These are phyloP conservation scores for Globisporangium mamillatum DNA, from an alignment of 352 stramenopile species.

Conservation along the genomic window DNA sequence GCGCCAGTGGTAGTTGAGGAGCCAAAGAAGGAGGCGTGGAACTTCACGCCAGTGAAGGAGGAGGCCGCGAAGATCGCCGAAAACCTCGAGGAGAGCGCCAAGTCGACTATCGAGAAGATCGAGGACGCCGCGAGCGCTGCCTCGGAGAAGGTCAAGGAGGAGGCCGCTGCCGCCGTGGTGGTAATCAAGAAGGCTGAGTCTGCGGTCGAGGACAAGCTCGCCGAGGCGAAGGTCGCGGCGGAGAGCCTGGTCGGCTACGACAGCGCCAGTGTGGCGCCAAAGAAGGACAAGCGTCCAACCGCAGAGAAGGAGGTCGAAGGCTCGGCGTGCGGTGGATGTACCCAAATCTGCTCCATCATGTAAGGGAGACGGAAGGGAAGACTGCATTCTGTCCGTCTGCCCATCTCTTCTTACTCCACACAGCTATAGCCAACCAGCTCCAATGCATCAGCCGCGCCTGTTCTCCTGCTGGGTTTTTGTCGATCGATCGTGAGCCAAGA, in stretches of 20 bases:
- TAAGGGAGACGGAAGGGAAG: slow-evolving; percentile 25
- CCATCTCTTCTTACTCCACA: not conserved
- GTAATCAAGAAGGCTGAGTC: slow-evolving; percentile 25
- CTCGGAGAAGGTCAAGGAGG: slow-evolving; percentile 24
- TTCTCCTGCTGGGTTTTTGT: slow-evolving; percentile 16
- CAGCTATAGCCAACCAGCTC: not conserved
- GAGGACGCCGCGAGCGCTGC: slow-evolving; percentile 10
- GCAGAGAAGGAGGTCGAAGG: slow-evolving; percentile 46
- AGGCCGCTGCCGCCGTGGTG: slow-evolving; percentile 17
- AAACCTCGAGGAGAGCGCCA: slow-evolving; percentile 17
- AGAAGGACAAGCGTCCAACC: slow-evolving; percentile 38
- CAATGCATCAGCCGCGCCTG: slow-evolving; percentile 1
- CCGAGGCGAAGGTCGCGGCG: slow-evolving; percentile 43
- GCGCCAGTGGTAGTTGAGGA: slow-evolving; percentile 13
- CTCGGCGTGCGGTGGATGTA: slow-evolving; percentile 48
- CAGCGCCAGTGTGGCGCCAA: slow-evolving; percentile 53
- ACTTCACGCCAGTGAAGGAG: slow-evolving; percentile 27
- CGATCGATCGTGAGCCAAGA: slow-evolving; percentile 4
- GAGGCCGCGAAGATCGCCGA: slow-evolving; percentile 23
- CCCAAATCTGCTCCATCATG: slow-evolving; percentile 56
- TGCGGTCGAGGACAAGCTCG: slow-evolving; percentile 24
- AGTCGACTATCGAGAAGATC: slow-evolving; percentile 15
- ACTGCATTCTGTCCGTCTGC: slow-evolving; percentile 1
- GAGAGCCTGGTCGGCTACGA: slow-evolving; percentile 69
- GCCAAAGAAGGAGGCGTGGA: slow-evolving; percentile 27